Evolutionary conservation across 2,329 filamentous ascomycete species (phyloP), one percentile per base, ranked within the genome.

Genomic region (Balansia obtecta): DNA sequence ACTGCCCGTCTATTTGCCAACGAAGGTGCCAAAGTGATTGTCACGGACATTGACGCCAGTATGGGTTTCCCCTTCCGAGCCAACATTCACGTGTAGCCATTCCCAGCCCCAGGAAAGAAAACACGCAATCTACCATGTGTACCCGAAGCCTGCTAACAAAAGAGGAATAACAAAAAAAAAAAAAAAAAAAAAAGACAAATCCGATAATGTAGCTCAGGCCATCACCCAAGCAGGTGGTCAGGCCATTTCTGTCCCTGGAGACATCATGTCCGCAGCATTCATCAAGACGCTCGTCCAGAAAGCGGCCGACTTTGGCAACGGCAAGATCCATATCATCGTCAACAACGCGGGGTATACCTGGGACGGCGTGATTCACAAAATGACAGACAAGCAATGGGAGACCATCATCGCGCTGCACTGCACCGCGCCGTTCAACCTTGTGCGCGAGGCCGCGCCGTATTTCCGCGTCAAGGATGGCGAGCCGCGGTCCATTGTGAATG

Each of bases 341-440:
- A 94, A 95, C 69, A 95, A 95, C 65, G 89, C 88, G 0, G 88
- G 88, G 41, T 94, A 88, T 69, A 95, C 89, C 1, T 95, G 88
- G 87, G 89, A 95, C 65, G 89, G 85, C 7, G 88, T 94, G 39
- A 88, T 94, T 57, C 87, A 94, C 74, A 94, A 93, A 75, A 91
- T 88, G 74, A 86, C 83, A 15, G 87, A 94, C 72, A 87, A 87
- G 71, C 88, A 94, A 74, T 94, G 87, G 87, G 85, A 93, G 55
- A 89, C 85, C 47, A 95, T 95, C 65, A 71, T 95, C 32, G 80
- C 83, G 20, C 75, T 95, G 45, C 89, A 95, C 74, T 83, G 79
- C 63, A 93, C 87, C 12, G 88, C 86, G 2, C 89, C 89, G 11
- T 95, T 95, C 75, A 84, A 83, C 64, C 82, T 95, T 49, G 73